Conservation (phyloP, 225 moss, liverwort and hornwort species). For the Bryoerythrophyllum caledonicum region DNA sequence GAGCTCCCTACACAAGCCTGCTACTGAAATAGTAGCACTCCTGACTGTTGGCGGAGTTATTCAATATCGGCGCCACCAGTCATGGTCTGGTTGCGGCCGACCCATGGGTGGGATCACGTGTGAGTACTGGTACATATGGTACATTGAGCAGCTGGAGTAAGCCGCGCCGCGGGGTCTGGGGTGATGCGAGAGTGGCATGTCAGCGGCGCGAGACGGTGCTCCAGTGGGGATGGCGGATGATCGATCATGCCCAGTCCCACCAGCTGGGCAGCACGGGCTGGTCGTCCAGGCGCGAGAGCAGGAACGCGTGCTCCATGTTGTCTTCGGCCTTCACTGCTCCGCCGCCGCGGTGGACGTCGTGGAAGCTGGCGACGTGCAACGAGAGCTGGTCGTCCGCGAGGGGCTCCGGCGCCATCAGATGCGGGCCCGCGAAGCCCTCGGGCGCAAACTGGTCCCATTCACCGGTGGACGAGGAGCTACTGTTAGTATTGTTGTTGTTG, state of each 20-base stretch:
- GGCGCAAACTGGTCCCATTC: constrained; percentile 26
- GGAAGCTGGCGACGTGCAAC: neutral
- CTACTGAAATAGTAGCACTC: neutral
- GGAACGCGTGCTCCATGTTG: constrained; percentile 5
- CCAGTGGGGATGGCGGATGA: neutral
- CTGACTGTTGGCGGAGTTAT: neutral
- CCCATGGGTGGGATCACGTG: neutral
- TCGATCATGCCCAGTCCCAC: constrained; percentile 52
- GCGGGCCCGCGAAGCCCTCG: constrained; percentile 34
- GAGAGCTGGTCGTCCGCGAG: neutral
- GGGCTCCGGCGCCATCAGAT: constrained; percentile 30
- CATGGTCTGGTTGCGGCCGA: neutral
- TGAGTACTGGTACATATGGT: too few species aligned
- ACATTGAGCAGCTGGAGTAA: too few species aligned
- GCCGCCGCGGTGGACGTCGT: neutral
- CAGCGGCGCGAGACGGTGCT: constrained; percentile 29
- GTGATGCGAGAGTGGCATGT: neutral
- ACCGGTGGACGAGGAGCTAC: neutral
- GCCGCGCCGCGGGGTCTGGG: too few species aligned
- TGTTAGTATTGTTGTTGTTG: neutral
- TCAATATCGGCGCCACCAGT: neutral
- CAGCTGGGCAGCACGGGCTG: constrained; percentile 41
- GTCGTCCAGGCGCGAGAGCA: constrained; percentile 44
- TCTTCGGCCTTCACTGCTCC: neutral
- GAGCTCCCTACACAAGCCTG: neutral